Evolutionary conservation across 139 green algal species (phyloP), one percentile per base, ranked within the genome.

Genomic region (Astrephomene gubernaculifera): DNA sequence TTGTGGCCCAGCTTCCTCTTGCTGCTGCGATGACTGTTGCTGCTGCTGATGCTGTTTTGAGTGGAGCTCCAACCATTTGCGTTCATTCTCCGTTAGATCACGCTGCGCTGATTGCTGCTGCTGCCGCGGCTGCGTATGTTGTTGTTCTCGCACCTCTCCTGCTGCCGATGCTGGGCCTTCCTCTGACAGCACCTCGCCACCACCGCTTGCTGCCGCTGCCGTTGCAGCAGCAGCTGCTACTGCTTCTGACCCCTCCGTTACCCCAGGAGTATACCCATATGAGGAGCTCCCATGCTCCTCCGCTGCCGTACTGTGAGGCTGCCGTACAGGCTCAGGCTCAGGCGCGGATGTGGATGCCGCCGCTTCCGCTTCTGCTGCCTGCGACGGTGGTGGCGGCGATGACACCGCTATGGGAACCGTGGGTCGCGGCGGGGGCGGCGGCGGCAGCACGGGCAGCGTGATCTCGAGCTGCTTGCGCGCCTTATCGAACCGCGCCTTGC

Each of bases 401-500:
- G 8, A 29, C 52, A 33, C 63, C 38, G n/a, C 9, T 12, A 29
- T 4, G 33, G 52, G 14, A 33, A 17, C 53, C 71, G 27, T 31
- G 21, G 27, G 69, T 24, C 6, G 85, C 61, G 27, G 67, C n/a
- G 81, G 49, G 29, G 85, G 72, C 31, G 81, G 70, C 4, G 81
- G 89, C 10, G 65, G 85, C 10, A 90, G n/a, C 3, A 92, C 89
- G 9, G 93, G 90, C 61, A 96, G 85, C 25, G 79, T 87, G 5
- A 96, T 76, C 53, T 91, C 85, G 39, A 96, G 83, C 80, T 81
- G 43, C 64, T 87, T 68, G 38, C 86, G 89, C 8, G 36, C 70
- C 81, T 91, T 94, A 83, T 94, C 87, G 57, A 95, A 95, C 83
- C 92, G 95, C 21, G 93, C 93, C 49, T 80, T 90, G 45, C 87